Percentiles rank a stretch among this genome's conserved stretches.
Evolutionary conservation across 1,284 basidiomycete genomes (phyloP).

Genomic region (Marasmius fiardii): DNA sequence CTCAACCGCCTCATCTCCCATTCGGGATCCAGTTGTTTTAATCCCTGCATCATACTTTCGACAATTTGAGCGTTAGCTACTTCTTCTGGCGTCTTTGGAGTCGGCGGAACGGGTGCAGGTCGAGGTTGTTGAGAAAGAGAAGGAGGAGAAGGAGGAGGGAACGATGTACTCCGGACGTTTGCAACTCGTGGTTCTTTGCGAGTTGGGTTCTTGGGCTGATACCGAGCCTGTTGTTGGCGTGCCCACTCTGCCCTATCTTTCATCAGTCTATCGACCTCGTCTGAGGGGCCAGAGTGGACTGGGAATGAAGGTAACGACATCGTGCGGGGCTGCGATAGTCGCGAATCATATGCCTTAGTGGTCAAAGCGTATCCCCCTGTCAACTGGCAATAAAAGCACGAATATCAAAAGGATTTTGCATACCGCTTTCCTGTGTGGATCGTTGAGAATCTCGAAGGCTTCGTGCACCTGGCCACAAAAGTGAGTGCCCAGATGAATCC

Average conservation of each 20-base stretch:
- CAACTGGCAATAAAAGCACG: background rate
- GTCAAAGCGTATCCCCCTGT: background rate
- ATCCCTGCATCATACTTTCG: conserved; percentile 44
- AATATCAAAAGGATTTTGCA: conserved; percentile 15
- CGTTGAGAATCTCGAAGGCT: conserved; percentile 53
- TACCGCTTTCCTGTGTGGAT: conserved; percentile 57
- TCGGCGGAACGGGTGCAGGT: background rate
- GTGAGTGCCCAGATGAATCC: conserved; percentile 4
- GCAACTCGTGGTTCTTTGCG: background rate
- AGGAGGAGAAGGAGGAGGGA: background rate
- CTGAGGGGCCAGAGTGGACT: conserved; percentile 11
- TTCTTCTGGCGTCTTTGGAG: conserved; percentile 5
- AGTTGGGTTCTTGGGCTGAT: conserved; percentile 24
- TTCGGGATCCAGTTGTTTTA: conserved; percentile 57
- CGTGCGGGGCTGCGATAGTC: conserved; percentile 17
- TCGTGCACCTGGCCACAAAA: conserved; percentile 41
- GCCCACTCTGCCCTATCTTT: conserved; percentile 64
- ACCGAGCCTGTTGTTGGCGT: conserved; percentile 42
- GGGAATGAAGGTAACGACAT: background rate
- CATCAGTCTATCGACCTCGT: conserved; percentile 43
- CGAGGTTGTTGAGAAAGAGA: background rate
- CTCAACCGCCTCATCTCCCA: conserved; percentile 54
- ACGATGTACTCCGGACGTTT: background rate
- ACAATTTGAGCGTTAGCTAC: conserved; percentile 31
- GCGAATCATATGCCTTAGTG: conserved; percentile 53